Conservation (phyloP, 129 eudicot genomes). For the Scalesia atractyloides region DNA sequence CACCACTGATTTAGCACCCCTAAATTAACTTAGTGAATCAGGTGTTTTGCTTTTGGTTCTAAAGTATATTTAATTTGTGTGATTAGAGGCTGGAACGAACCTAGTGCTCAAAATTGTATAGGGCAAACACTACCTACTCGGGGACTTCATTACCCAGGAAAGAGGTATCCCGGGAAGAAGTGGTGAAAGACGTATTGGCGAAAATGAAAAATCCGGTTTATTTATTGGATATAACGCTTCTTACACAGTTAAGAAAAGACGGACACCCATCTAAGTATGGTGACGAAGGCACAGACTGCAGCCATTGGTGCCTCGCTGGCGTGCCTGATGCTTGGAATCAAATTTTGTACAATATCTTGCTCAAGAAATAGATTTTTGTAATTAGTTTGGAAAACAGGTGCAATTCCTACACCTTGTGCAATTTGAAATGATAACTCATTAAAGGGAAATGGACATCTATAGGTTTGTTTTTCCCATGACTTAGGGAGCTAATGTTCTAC, state of each 20-base stretch:
- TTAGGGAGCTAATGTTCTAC: too few relatives aligned
- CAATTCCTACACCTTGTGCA: slow-evolving; percentile 8
- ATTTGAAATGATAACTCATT: too few relatives aligned
- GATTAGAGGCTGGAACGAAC: slow-evolving; percentile 78
- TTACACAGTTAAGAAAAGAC: slow-evolving; percentile 77
- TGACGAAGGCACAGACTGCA: slow-evolving; percentile 60
- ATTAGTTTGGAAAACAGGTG: slow-evolving; percentile 24
- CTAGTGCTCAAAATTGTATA: slow-evolving; percentile 40
- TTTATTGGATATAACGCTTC: slow-evolving; percentile 66
- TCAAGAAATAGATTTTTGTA: slow-evolving; percentile 24
- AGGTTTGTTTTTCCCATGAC: too few relatives aligned
- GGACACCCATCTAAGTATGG: slow-evolving; percentile 72
- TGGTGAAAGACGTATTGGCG: slow-evolving; percentile 51
- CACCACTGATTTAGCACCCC: neutral
- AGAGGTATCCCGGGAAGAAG: slow-evolving; percentile 53
- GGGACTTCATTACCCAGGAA: slow-evolving; percentile 63
- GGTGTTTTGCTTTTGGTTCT: neutral
- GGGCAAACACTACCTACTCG: slow-evolving; percentile 62
- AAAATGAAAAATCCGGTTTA: slow-evolving; percentile 55
- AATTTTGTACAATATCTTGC: slow-evolving; percentile 55
- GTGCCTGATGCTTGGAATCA: slow-evolving; percentile 95
- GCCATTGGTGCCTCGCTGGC: slow-evolving; percentile 94
- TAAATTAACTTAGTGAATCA: neutral
- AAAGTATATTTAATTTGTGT: slow-evolving; percentile 11
- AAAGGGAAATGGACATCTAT: too few relatives aligned